A percentile compares a stretch with the other conserved stretches of the same genome.
These are phyloP conservation scores for Mucor mucedo DNA, from an alignment of 371 early-diverging fungal genomes.

Conservation along the genomic window DNA sequence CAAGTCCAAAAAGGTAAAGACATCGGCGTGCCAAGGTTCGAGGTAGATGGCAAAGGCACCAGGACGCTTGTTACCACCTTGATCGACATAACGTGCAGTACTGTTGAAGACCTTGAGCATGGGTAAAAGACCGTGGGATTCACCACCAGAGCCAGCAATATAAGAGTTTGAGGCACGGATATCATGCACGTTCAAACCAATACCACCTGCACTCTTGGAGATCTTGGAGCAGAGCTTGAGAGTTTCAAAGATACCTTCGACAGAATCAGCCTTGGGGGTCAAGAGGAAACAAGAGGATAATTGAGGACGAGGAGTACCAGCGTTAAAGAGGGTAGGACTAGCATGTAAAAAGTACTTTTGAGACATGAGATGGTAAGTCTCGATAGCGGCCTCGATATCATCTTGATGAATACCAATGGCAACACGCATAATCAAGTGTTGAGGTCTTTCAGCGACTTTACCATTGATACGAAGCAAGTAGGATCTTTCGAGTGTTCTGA, in stretches of 20 bases:
- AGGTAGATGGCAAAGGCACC: constrained; percentile 99
- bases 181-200: constrained; percentile 96
- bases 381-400: constrained; percentile 93
- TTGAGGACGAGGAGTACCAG: constrained; percentile 97
- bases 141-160: constrained; percentile 97
- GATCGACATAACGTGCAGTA: constrained; percentile 98
- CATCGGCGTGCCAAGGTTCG: constrained; percentile 99
- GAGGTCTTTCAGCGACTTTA: constrained; percentile 92
- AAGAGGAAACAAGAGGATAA: constrained; percentile 97
- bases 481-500: constrained; percentile 97
- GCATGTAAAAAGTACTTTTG: constrained; percentile 97
- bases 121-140: constrained; percentile 97
- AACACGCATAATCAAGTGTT: constrained; percentile 99
- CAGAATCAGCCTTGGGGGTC: constrained; percentile 94
- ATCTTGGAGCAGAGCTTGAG: constrained; percentile 97
- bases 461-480: constrained; percentile 92
- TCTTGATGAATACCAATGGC: constrained; percentile 96
- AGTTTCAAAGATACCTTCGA: constrained; percentile 99
- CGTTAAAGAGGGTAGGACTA: constrained; percentile 98
- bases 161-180: constrained; percentile 95
- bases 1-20: constrained; percentile 97
- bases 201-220: constrained; percentile 99
- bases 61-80: constrained; percentile 99
- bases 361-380: constrained; percentile 98
- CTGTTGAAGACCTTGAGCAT: constrained; percentile 99